Evolutionary conservation across 768 basidiomycete genomes (phyloP).

Genomic region (Rubroboletus satanas): DNA sequence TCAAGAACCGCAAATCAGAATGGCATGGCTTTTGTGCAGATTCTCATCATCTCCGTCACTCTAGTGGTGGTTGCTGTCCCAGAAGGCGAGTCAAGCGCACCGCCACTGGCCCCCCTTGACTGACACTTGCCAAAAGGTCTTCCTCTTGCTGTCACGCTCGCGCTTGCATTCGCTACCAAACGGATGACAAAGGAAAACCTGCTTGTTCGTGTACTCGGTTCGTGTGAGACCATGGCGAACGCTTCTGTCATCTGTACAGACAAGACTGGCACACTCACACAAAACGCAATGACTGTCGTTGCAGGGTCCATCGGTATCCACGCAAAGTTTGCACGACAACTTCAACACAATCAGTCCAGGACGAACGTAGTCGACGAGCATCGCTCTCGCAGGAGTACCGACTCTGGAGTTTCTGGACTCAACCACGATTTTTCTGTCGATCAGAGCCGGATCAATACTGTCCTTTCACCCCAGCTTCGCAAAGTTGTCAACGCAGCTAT

Average conservation of each 20-base stretch:
- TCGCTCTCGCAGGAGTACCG: conserved; percentile 30
- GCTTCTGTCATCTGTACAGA: conserved; percentile 94
- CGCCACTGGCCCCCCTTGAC: background rate
- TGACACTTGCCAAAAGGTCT: conserved; percentile 50
- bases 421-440: conserved; percentile 84
- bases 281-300: conserved; percentile 94
- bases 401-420: conserved; percentile 38
- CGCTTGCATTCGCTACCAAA: conserved; percentile 94
- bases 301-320: conserved; percentile 93
- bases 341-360: conserved; percentile 67
- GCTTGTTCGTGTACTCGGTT: conserved; percentile 91
- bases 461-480: conserved; percentile 57
- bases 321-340: conserved; percentile 84
- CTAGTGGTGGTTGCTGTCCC: conserved; percentile 85
- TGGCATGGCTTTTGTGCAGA: conserved; percentile 87
- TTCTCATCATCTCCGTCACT: conserved; percentile 92
- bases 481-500: conserved; percentile 81
- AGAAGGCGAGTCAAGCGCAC: conserved; percentile 48
- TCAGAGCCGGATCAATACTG: conserved; percentile 59
- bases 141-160: conserved; percentile 93
- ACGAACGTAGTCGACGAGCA: conserved; percentile 64
- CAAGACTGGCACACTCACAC: conserved; percentile 95
- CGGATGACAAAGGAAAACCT: conserved; percentile 97
- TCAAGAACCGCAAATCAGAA: conserved; percentile 70
- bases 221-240: conserved; percentile 99